phyloP scores from a whole-genome alignment of 345 rosid genomes.

The Sisymbrium irio region DNA sequence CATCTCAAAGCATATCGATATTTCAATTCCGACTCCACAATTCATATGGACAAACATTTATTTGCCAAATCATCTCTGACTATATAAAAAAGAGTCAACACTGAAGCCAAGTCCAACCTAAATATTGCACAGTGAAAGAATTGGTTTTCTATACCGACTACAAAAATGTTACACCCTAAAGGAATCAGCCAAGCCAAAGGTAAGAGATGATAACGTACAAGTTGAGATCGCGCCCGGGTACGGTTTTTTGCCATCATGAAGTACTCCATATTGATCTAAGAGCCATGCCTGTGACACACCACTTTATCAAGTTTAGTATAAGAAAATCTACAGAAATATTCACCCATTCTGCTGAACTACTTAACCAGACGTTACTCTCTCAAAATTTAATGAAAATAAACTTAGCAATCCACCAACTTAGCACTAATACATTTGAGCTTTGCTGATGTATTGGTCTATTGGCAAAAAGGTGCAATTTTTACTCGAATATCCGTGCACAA shows the following conservation, averaged over 20 bases:
- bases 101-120: background rate
- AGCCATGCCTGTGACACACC: constrained; percentile 71
- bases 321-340: background rate
- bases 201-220: constrained; percentile 48
- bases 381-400: background rate
- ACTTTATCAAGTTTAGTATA: constrained; percentile 8
- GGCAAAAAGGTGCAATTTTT: background rate
- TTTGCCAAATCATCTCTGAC: background rate
- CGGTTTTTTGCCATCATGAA: constrained; percentile 89
- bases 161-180: background rate
- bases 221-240: constrained; percentile 89
- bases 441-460: background rate
- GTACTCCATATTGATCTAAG: constrained; percentile 95
- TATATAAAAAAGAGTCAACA: background rate
- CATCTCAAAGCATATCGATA: no score
- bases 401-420: background rate
- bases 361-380: background rate
- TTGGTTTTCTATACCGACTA: background rate
- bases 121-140: background rate
- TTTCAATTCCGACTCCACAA: no score
- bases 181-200: constrained; percentile 22
- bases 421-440: background rate
- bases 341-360: no score
- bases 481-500: background rate
- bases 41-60: background rate